Evolutionary conservation across 1,284 basidiomycete species (phyloP).

Genomic region (Leccinum cinnamomeum): DNA sequence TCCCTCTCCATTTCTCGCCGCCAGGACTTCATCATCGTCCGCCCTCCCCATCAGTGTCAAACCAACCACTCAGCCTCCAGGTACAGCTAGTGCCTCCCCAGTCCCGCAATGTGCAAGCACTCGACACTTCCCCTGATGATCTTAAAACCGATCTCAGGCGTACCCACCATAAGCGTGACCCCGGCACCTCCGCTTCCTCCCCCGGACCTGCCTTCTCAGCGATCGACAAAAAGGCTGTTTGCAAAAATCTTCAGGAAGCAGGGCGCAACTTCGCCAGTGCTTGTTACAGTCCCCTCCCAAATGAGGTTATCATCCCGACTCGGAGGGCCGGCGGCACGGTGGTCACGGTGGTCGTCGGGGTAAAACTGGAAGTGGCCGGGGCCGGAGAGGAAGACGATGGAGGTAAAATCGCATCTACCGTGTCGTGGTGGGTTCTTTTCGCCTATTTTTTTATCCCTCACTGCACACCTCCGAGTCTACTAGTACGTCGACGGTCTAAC

Average conservation of each 20-base stretch:
- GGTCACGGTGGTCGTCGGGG: constrained; percentile 40
- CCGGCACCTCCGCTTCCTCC: constrained; percentile 25
- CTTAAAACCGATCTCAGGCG: constrained; percentile 33
- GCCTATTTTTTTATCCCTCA: not conserved
- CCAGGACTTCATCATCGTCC: constrained; percentile 84
- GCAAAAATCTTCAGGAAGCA: constrained; percentile 74
- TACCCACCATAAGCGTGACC: constrained; percentile 32
- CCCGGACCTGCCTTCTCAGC: constrained; percentile 29
- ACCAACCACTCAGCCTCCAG: constrained; percentile 91
- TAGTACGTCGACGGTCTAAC: not conserved
- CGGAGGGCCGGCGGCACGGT: constrained; percentile 27
- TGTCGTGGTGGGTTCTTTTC: constrained; percentile 65
- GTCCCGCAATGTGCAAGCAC: constrained; percentile 42
- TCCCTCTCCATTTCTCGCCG: constrained; percentile 11
- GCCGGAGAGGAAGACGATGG: constrained; percentile 50
- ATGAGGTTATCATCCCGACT: constrained; percentile 11
- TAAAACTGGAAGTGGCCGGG: constrained; percentile 71
- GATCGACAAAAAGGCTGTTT: constrained; percentile 62
- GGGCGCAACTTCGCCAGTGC: constrained; percentile 28
- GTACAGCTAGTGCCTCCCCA: constrained; percentile 86
- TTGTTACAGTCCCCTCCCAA: constrained; percentile 16
- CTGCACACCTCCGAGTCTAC: not conserved
- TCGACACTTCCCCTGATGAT: constrained; percentile 33
- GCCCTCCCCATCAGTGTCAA: constrained; percentile 79
- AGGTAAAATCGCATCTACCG: constrained; percentile 54